Evolutionary conservation across 2,329 filamentous ascomycete species (phyloP), one percentile per base, ranked within the genome.

Genomic region (Bertia moriformis): DNA sequence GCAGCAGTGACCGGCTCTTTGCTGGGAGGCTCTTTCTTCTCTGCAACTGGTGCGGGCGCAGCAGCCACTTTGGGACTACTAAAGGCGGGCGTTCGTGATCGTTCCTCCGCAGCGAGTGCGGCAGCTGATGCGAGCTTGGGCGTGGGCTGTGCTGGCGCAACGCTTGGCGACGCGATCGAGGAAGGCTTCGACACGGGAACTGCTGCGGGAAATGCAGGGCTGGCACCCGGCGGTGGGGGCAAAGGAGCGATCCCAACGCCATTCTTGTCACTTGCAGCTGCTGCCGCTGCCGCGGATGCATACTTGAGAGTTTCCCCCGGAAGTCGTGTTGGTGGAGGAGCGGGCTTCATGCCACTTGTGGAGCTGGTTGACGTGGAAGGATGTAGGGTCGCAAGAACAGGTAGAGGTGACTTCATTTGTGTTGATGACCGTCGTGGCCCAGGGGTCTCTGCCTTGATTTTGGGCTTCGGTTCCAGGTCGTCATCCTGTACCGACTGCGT

Each of bases 261-360:
- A 63, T 85, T 88, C 61, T 35, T 35, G 15, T 94, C 87, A 56
- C 77, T 87, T 36, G 88, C 86, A 1, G 91, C 89, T 0, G 89
- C 91, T 0, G 91, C 91, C 0, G 91, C 91, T 0, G 91, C 91
- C 0, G 91, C 91, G 27, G 91, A 96, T 35, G 91, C 91, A 56
- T 98, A 98, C 61, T 96, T 96, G 47, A 98, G 67, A 1, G 83
- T 85, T 57, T 96, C 89, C 37, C 87, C 87, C 3, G 86, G 83
- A 4, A 84, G 78, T 56, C 89, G 76, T 42, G 83, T 78, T 1
- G 91, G 91, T 49, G 88, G 62, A 14, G 86, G 79, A 14, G 91
- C 91, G 12, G 91, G 89, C 65, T 96, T 98, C 89, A 96, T 96
- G 39, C 69, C 64, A 39, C 67, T 68, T 39, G 32, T 83, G 48